Conservation (phyloP, 192 early-diverging fungal species). For the Cetraspora pellucida region DNA sequence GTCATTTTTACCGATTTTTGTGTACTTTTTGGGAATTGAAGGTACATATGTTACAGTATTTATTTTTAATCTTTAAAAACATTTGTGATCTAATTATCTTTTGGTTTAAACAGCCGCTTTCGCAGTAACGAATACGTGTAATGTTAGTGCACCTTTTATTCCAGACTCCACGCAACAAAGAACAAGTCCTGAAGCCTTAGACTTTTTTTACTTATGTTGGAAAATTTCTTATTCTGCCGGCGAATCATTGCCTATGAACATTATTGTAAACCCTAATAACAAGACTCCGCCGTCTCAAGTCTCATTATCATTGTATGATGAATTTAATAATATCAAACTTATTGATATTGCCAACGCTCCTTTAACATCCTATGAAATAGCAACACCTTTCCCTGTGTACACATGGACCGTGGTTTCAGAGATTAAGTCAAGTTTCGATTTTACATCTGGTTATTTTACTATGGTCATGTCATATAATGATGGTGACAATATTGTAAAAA, state of each 20-base stretch:
- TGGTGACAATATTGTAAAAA: not conserved
- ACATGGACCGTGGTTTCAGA: not conserved
- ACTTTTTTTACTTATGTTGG: not conserved
- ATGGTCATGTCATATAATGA: not conserved
- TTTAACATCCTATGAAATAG: not conserved
- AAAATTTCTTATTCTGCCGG: not conserved
- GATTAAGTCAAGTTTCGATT: not conserved
- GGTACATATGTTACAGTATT: no score
- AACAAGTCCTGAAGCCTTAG: not conserved
- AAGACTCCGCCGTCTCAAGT: not conserved
- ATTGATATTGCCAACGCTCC: not conserved
- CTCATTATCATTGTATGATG: not conserved
- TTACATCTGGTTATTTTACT: slow-evolving; percentile 1
- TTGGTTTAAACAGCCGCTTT: no score
- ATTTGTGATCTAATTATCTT: no score
- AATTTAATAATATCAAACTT: not conserved
- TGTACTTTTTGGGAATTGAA: no score
- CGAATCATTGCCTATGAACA: not conserved
- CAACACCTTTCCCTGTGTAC: not conserved
- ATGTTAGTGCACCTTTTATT: not conserved
- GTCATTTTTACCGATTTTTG: no score
- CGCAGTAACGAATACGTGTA: no score
- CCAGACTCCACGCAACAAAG: slow-evolving; percentile 3
- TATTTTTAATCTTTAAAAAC: no score
- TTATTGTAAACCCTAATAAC: not conserved